phyloP scores from a whole-genome alignment of 2,329 filamentous ascomycete species.

The Colletotrichum tropicicola region DNA sequence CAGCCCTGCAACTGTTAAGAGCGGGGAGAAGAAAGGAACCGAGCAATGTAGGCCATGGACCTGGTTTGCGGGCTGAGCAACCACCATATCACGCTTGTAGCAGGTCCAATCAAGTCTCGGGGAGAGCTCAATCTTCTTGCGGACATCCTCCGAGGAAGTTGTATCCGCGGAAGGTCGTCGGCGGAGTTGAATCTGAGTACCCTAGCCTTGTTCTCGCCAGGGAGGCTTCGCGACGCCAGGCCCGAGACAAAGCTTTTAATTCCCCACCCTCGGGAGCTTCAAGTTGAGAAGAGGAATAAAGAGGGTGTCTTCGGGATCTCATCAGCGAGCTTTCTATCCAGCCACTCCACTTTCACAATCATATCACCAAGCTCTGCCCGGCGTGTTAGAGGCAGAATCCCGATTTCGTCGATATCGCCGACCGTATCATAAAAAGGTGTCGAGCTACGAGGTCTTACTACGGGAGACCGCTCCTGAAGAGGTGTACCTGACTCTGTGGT shows the following conservation, averaged over 20 bases:
- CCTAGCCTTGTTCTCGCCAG: neutral
- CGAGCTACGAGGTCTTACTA: neutral
- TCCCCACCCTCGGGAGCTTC: neutral
- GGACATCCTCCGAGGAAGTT: neutral
- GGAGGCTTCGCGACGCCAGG: neutral
- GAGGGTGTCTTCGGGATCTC: neutral
- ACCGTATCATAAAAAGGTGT: neutral
- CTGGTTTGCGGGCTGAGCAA: neutral
- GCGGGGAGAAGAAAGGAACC: neutral
- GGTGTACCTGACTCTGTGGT: neutral
- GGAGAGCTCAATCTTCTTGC: neutral
- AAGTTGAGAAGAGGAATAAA: neutral
- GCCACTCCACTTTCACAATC: neutral
- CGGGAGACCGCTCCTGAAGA: neutral
- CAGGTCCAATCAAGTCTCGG: neutral
- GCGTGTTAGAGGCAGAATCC: neutral
- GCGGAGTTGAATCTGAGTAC: neutral
- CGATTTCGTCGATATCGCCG: neutral
- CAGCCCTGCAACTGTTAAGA: neutral
- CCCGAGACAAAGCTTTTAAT: neutral
- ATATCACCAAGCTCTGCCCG: neutral
- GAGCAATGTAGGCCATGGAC: constrained; percentile 1
- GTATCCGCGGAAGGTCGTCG: neutral
- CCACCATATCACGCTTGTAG: neutral
- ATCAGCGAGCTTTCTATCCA: neutral